A percentile compares a stretch with the other conserved stretches of the same genome.
Evolutionary conservation across 495 filamentous ascomycete species (phyloP).

Genomic region (Hyaloscypha hepaticicola): DNA sequence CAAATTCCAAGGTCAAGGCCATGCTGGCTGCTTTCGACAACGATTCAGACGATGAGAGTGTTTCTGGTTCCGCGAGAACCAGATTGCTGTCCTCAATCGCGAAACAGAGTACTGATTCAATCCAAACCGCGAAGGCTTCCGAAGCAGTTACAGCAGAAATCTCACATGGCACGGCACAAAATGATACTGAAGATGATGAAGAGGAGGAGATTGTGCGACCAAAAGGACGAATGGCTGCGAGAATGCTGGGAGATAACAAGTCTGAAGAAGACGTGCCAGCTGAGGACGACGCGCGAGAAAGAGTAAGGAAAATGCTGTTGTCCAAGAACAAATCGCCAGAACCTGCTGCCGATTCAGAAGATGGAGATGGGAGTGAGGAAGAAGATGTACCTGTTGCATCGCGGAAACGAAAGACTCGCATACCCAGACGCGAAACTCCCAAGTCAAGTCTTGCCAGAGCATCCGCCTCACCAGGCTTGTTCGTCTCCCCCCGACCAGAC

Average conservation of each 20-base stretch:
- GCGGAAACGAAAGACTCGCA: slow-evolving; percentile 26
- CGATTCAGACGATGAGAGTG: slow-evolving; percentile 38
- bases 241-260: slow-evolving; percentile 52
- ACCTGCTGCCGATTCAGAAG: slow-evolving; percentile 15
- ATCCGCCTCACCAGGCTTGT: slow-evolving; percentile 42
- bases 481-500: slow-evolving; percentile 41
- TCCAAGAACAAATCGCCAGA: slow-evolving; percentile 21
- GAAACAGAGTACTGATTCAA: slow-evolving; percentile 23
- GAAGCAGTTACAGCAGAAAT: slow-evolving; percentile 22
- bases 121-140: slow-evolving; percentile 19
- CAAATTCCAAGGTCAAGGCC: slow-evolving; percentile 67
- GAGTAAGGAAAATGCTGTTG: slow-evolving; percentile 32
- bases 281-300: slow-evolving; percentile 10
- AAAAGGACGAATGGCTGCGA: slow-evolving; percentile 67
- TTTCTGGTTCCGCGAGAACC: slow-evolving; percentile 16
- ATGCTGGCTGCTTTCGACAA: slow-evolving; percentile 63
- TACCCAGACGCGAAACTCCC: slow-evolving; percentile 28
- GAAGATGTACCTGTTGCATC: slow-evolving; percentile 28
- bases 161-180: slow-evolving; percentile 23
- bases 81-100: slow-evolving; percentile 22
- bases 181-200: slow-evolving; percentile 40
- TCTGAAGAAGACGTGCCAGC: slow-evolving; percentile 27
- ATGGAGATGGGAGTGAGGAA: slow-evolving; percentile 24
- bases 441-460: slow-evolving; percentile 36
- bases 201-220: slow-evolving; percentile 57